Conservation (phyloP, 495 filamentous ascomycete species). For the Parmelia sp. region DNA sequence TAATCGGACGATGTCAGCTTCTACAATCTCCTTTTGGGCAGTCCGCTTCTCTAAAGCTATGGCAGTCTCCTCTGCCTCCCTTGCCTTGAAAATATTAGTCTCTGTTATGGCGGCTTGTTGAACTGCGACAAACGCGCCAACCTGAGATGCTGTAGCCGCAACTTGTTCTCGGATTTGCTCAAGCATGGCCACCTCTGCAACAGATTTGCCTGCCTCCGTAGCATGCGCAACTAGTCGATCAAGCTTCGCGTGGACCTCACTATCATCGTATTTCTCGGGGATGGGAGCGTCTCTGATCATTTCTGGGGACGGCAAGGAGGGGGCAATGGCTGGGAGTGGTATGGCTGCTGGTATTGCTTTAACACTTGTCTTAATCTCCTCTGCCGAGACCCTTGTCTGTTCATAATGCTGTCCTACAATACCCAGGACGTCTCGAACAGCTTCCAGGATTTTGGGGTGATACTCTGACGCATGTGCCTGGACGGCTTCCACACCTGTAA, state of each 20-base stretch:
- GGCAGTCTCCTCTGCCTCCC: slow-evolving; percentile 73
- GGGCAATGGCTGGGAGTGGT: slow-evolving; percentile 44
- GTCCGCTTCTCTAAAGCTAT: slow-evolving; percentile 70
- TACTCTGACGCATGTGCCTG: slow-evolving; percentile 70
- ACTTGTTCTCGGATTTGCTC: slow-evolving; percentile 89
- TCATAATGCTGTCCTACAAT: slow-evolving; percentile 79
- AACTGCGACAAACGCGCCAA: slow-evolving; percentile 74
- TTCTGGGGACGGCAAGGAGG: slow-evolving; percentile 32
- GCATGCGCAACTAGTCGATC: slow-evolving; percentile 66
- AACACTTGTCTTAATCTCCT: slow-evolving; percentile 47
- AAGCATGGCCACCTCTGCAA: slow-evolving; percentile 64
- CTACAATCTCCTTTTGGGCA: slow-evolving; percentile 73
- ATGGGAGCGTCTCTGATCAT: slow-evolving; percentile 31
- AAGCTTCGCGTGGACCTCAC: slow-evolving; percentile 72
- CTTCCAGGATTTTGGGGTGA: slow-evolving; percentile 76
- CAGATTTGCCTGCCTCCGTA: slow-evolving; percentile 39
- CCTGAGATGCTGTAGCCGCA: slow-evolving; percentile 72
- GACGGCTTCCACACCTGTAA: slow-evolving; percentile 65
- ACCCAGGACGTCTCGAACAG: slow-evolving; percentile 73
- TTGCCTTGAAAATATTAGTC: slow-evolving; percentile 71
- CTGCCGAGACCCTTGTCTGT: slow-evolving; percentile 46
- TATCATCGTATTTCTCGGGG: slow-evolving; percentile 59
- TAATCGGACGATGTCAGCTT: slow-evolving; percentile 59
- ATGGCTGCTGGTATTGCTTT: slow-evolving; percentile 48
- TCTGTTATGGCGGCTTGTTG: slow-evolving; percentile 75